Conservation (phyloP, 441 rosid genomes). For the Isatis lusitanica region DNA sequence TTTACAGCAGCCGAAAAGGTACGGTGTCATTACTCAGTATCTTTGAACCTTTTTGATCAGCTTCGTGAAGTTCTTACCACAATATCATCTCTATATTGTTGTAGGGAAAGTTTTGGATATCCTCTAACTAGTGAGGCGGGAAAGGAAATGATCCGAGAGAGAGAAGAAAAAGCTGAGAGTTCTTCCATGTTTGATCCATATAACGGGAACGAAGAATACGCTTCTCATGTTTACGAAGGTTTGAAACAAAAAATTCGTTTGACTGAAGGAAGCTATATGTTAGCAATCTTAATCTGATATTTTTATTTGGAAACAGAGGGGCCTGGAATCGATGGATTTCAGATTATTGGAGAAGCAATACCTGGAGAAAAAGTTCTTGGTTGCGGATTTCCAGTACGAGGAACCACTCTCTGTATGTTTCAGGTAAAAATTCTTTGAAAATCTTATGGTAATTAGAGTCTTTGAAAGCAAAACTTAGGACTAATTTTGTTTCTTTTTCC, state of each 20-base stretch:
- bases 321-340: conserved; percentile 93
- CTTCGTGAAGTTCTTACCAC: neutral
- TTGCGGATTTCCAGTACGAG: conserved; percentile 87
- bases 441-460: conserved; percentile 2
- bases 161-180: conserved; percentile 35
- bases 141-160: conserved; percentile 35
- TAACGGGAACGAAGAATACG: conserved; percentile 30
- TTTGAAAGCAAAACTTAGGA: neutral
- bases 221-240: conserved; percentile 39
- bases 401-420: conserved; percentile 97
- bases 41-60: neutral
- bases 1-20: conserved; percentile 34
- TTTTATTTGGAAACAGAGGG: conserved; percentile 51
- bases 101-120: conserved; percentile 35
- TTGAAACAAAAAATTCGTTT: neutral
- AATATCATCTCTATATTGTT: neutral
- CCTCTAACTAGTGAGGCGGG: conserved; percentile 33
- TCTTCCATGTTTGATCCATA: conserved; percentile 38
- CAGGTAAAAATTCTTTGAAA: conserved; percentile 55
- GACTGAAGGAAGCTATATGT: conserved; percentile 13
- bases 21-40: neutral
- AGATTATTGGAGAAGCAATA: conserved; percentile 84
- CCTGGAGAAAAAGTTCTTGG: conserved; percentile 96
- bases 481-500: neutral
- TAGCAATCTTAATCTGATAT: conserved; percentile 32